Evolutionary conservation across 805 yeast genomes (phyloP).

Genomic region (Kluyveromyces aestuarii): DNA sequence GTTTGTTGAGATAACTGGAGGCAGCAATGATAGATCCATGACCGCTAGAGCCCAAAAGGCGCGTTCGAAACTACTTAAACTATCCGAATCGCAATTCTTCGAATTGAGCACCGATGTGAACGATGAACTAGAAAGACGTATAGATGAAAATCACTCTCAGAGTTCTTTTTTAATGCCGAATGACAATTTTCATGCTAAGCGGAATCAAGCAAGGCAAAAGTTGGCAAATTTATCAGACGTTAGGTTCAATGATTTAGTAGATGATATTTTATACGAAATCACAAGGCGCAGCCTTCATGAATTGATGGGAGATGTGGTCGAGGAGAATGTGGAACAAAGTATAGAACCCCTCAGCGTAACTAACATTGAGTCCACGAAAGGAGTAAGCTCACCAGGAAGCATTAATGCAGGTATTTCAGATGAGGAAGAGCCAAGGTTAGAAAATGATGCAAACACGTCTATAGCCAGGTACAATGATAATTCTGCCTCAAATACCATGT

Average conservation of each 20-base stretch:
- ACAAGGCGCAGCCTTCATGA: slow-evolving; percentile 59
- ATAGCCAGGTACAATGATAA: neutral
- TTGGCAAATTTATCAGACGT: slow-evolving; percentile 73
- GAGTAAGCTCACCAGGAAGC: no score
- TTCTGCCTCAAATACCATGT: slow-evolving; percentile 28
- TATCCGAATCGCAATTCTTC: slow-evolving; percentile 72
- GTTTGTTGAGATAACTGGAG: slow-evolving; percentile 23
- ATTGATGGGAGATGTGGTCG: slow-evolving; percentile 3
- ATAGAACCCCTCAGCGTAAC: neutral
- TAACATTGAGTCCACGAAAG: slow-evolving; percentile 1
- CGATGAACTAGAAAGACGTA: slow-evolving; percentile 82
- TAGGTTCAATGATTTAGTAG: slow-evolving; percentile 82
- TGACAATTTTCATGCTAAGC: slow-evolving; percentile 74
- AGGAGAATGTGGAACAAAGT: neutral
- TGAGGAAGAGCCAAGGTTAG: neutral
- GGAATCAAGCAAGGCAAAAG: slow-evolving; percentile 93
- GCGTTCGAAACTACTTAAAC: slow-evolving; percentile 70
- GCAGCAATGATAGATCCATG: slow-evolving; percentile 24
- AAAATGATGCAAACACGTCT: neutral
- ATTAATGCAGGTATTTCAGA: neutral
- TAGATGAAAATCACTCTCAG: slow-evolving; percentile 46
- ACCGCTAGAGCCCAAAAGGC: slow-evolving; percentile 65
- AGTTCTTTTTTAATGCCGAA: slow-evolving; percentile 63
- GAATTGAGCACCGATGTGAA: slow-evolving; percentile 92
- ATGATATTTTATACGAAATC: slow-evolving; percentile 81